These are phyloP conservation scores for Raffaelea ambrosiae DNA, from an alignment of 2,329 filamentous ascomycete species.

Conservation along the genomic window DNA sequence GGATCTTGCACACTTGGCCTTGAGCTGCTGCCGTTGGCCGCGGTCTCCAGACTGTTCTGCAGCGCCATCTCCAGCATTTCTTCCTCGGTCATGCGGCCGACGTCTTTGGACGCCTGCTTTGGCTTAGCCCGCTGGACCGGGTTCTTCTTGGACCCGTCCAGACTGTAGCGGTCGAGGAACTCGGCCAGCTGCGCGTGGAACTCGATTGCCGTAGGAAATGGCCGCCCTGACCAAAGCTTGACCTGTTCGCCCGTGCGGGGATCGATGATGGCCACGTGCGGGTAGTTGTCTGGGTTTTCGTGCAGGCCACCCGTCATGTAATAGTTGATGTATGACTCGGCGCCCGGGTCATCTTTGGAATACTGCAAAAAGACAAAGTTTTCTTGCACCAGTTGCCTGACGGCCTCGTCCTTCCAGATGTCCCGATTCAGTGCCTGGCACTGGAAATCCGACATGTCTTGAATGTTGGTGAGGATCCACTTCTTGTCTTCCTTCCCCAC, in stretches of 20 bases:
- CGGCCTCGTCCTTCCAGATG: conserved; percentile 81
- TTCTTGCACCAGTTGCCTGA: conserved; percentile 74
- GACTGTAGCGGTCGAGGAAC: conserved; percentile 93
- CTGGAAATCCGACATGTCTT: conserved; percentile 87
- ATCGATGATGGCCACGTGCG: conserved; percentile 92
- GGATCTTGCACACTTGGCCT: conserved; percentile 63
- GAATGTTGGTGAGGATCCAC: conserved; percentile 93
- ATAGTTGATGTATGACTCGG: conserved; percentile 76
- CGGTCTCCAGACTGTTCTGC: conserved; percentile 70
- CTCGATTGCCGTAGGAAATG: conserved; percentile 61
- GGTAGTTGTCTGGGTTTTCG: conserved; percentile 83
- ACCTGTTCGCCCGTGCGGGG: conserved; percentile 94
- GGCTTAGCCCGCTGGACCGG: conserved; percentile 75
- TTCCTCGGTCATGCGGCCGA: conserved; percentile 89
- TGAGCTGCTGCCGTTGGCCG: conserved; percentile 19
- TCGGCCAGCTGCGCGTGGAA: conserved; percentile 90
- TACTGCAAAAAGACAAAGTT: conserved; percentile 97
- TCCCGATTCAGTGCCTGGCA: conserved; percentile 92
- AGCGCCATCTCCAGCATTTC: conserved; percentile 95
- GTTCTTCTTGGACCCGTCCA: conserved; percentile 83
- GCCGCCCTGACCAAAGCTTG: conserved; percentile 85
- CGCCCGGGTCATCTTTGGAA: conserved; percentile 72
- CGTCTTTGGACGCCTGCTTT: conserved; percentile 56
- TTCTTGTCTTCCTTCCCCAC: conserved; percentile 82
- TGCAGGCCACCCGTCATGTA: conserved; percentile 67